Percentiles rank a stretch among this genome's conserved stretches.
These are phyloP conservation scores for Geranomyces variabilis DNA, from an alignment of 192 early-diverging fungal genomes.

Conservation along the genomic window DNA sequence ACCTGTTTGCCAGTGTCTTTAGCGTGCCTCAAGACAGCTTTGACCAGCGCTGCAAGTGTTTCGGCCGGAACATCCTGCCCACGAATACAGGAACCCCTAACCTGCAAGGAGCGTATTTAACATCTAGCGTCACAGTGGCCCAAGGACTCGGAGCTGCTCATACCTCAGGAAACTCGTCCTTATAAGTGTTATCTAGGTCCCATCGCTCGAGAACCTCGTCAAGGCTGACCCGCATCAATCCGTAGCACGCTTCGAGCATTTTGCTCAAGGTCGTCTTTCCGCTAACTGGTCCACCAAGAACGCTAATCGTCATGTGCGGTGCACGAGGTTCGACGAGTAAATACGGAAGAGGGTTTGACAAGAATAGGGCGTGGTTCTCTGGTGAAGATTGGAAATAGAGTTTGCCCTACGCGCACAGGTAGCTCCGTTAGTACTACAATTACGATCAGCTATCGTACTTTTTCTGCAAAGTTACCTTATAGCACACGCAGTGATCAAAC, in stretches of 20 bases:
- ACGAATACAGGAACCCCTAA: neutral
- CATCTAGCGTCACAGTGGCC: too few relatives aligned
- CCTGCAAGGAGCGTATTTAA: too few relatives aligned
- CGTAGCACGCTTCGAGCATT: slow-evolving; percentile 45
- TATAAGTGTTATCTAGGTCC: slow-evolving; percentile 18
- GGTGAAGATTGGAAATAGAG: slow-evolving; percentile 47
- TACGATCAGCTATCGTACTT: neutral
- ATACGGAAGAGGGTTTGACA: slow-evolving; percentile 51
- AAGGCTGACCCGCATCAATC: slow-evolving; percentile 38
- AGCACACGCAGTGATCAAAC: slow-evolving; percentile 34
- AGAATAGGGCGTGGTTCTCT: slow-evolving; percentile 37
- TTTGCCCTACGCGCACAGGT: slow-evolving; percentile 29
- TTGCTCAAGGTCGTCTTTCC: slow-evolving; percentile 56
- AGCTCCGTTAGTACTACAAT: neutral
- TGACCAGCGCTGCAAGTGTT: neutral
- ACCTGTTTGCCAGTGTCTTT: neutral
- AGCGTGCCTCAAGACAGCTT: neutral
- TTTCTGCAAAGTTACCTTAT: slow-evolving; percentile 29
- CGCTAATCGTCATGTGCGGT: slow-evolving; percentile 29
- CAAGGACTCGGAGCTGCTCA: too few relatives aligned
- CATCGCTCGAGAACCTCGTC: slow-evolving; percentile 48
- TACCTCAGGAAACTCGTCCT: slow-evolving; percentile 9
- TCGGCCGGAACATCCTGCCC: slow-evolving; percentile 6
- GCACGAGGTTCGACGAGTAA: slow-evolving; percentile 37
- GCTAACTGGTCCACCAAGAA: slow-evolving; percentile 52